These are phyloP conservation scores for Turnera subulata DNA, from an alignment of 345 rosid genomes.

Conservation along the genomic window DNA sequence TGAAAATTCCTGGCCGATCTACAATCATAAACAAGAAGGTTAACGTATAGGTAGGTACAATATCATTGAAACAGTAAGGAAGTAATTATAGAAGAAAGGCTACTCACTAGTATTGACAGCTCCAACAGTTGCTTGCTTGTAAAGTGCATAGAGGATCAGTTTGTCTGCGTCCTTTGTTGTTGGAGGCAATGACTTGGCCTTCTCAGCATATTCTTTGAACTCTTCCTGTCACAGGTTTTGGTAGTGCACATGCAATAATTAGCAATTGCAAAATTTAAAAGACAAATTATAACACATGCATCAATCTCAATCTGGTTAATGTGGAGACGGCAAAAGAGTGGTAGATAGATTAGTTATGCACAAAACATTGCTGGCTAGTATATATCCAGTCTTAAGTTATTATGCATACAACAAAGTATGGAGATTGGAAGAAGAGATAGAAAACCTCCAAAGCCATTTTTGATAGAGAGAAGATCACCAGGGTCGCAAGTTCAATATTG, in stretches of 20 bases:
- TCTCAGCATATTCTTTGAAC: conserved; percentile 25
- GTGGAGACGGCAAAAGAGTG: no score
- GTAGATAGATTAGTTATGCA: no score
- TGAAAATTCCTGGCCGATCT: conserved; percentile 14
- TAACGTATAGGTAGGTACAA: not conserved
- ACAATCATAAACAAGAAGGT: not conserved
- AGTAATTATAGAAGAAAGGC: not conserved
- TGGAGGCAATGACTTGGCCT: conserved; percentile 27
- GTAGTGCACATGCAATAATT: no score
- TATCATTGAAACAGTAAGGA: not conserved
- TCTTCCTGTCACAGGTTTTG: conserved; percentile 13
- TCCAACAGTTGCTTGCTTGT: conserved; percentile 16
- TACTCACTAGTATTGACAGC: not conserved
- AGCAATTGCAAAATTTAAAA: no score
- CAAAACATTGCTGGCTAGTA: no score
- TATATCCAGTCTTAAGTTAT: not conserved
- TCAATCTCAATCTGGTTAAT: no score
- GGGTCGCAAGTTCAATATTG: no score
- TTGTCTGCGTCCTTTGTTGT: conserved; percentile 26
- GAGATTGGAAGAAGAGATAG: not conserved
- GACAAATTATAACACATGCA: no score
- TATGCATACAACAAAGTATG: not conserved
- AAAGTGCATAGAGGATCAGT: conserved; percentile 30
- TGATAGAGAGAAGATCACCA: not conserved
- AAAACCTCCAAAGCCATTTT: conserved; percentile 4